These are phyloP conservation scores for Leptographium procerum DNA, from an alignment of 2,329 filamentous ascomycete species.

Conservation along the genomic window DNA sequence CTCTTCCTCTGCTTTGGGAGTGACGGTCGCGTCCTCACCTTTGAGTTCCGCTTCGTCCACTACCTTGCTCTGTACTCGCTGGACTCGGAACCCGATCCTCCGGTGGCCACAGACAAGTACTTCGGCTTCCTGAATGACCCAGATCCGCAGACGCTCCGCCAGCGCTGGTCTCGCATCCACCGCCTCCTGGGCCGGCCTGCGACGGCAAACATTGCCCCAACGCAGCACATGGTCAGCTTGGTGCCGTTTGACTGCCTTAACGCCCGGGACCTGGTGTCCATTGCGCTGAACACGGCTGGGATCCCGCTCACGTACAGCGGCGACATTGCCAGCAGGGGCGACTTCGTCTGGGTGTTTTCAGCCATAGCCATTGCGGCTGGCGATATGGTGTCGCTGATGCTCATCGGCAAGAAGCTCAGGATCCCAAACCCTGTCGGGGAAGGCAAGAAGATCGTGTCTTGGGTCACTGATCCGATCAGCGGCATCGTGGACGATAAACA, in stretches of 20 bases:
- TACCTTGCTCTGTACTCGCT: conserved; percentile 9
- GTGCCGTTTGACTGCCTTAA: conserved; percentile 10
- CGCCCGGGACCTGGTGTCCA: conserved; percentile 14
- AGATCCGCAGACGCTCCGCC: conserved; percentile 8
- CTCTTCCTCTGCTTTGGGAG: conserved; percentile 14
- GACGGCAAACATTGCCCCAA: neutral
- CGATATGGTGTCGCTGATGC: conserved; percentile 10
- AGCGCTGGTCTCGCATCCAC: conserved; percentile 4
- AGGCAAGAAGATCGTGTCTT: conserved; percentile 3
- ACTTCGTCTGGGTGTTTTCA: conserved; percentile 13
- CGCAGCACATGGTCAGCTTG: conserved; percentile 14
- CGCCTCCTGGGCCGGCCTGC: conserved; percentile 5
- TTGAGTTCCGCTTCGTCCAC: conserved; percentile 16
- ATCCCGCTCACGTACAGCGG: conserved; percentile 14
- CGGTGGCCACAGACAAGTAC: neutral
- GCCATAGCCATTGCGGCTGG: conserved; percentile 11
- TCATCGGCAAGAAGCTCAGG: neutral
- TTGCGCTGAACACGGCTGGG: conserved; percentile 15
- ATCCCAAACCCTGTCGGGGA: neutral
- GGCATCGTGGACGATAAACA: conserved; percentile 4
- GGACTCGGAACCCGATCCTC: neutral
- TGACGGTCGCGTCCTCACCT: conserved; percentile 9
- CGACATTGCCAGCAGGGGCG: conserved; percentile 3
- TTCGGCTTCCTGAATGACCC: conserved; percentile 4
- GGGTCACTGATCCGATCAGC: neutral